Evolutionary conservation across 345 rosid species (phyloP).

Genomic region (Syzygium grande): DNA sequence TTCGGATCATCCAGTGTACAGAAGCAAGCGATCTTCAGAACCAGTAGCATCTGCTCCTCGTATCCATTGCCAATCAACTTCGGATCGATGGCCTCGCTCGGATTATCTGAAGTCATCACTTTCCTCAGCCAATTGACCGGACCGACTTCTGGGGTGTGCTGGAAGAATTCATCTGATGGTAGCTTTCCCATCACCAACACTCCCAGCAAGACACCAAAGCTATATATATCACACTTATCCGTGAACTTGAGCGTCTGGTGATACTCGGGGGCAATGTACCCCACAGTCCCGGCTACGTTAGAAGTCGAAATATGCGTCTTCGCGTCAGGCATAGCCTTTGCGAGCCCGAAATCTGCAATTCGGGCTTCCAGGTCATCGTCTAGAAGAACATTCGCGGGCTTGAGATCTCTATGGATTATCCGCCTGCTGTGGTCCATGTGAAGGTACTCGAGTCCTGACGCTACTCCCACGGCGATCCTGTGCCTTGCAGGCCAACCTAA

Average conservation of each 20-base stretch:
- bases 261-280: constrained; percentile 83
- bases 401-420: constrained; percentile 79
- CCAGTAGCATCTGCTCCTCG: constrained; percentile 71
- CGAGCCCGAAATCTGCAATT: constrained; percentile 83
- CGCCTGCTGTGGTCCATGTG: constrained; percentile 46
- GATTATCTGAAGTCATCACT: constrained; percentile 48
- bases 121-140: constrained; percentile 75
- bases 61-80: constrained; percentile 39
- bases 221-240: constrained; percentile 69
- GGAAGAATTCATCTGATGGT: constrained; percentile 83
- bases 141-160: constrained; percentile 47
- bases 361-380: constrained; percentile 82
- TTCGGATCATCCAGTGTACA: constrained; percentile 72
- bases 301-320: constrained; percentile 53
- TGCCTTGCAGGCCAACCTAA: constrained; percentile 62
- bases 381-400: constrained; percentile 78
- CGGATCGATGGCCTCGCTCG: constrained; percentile 48
- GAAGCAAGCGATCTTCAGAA: constrained; percentile 71
- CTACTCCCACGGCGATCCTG: constrained; percentile 62
- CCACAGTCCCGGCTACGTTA: constrained; percentile 67
- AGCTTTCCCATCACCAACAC: constrained; percentile 70
- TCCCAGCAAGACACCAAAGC: constrained; percentile 72
- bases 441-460: constrained; percentile 78
- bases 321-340: constrained; percentile 67
- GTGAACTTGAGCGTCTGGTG: constrained; percentile 81